Base-by-base conservation (phyloP, 164 flowering plant genomes). In the Litsea cubeba region DNA sequence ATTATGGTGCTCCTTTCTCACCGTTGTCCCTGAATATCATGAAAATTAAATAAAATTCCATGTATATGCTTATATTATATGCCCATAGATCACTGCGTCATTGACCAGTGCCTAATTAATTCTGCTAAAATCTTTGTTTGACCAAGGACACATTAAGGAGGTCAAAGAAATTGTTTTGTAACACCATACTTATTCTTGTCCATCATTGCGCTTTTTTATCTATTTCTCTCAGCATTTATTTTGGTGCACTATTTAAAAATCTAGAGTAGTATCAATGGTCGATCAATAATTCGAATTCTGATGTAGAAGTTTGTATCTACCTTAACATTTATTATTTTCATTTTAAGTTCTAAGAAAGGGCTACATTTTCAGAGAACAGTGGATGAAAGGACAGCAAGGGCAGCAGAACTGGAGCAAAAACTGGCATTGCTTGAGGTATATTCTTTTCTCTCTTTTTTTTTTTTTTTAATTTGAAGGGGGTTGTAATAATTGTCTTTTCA, bases 351-450 rank as follows among this genome's bases (percentile, higher is more conserved):
- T 80, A 23, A 76, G 72, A 62, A 68, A 62, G n/a, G 1, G 46
- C 6, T 76, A 60, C 23, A 32, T 68, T 32, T 78, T 68, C 83
- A 96, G 99, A 91, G 99, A 84, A 78, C 85, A 72, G 91, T 90
- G 23, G 99, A 96, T 85, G 99, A 96, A 80, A 87, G 97, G 82
- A 86, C 97, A 73, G 79, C 90, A 35, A 94, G 83, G 82, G 90
- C 89, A 62, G 77, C 90, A 70, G 98, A 96, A 17, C 88, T 92
- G 83, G 99, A 96, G 85, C 95, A 91, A 82, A 94, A 94, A 81
- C 75, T 92, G 76, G 95, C 98, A 35, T 81, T 94, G 79, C 91
- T 92, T 71, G 99, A 94, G 97, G 99, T 94, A 80, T 62, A 17
- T 2, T 12, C 17, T 12, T 12, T 26, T 25, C 12, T 25, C 60